Percentiles rank a stretch among this genome's conserved stretches.
These are phyloP conservation scores for Eutrema yunnanense DNA, from an alignment of 345 rosid genomes.

Conservation along the genomic window DNA sequence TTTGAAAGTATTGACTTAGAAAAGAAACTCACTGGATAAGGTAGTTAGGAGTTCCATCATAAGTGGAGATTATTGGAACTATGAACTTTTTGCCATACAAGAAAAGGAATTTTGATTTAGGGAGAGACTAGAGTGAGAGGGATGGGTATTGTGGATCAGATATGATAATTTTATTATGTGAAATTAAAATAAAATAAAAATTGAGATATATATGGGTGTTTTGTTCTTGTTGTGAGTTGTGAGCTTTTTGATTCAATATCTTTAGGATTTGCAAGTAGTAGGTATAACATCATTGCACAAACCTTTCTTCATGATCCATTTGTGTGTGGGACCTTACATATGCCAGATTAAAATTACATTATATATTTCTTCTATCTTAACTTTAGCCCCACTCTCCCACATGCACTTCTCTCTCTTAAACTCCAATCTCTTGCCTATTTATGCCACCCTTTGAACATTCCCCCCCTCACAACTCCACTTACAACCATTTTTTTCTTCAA, in stretches of 20 bases:
- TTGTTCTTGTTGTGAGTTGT: conserved; percentile 20
- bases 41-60: conserved; percentile 17
- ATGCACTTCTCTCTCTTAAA: conserved; percentile 20
- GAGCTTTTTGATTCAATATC: conserved; percentile 14
- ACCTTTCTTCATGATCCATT: conserved; percentile 25
- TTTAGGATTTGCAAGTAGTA: conserved; percentile 19
- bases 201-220: conserved; percentile 20
- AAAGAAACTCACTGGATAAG: conserved; percentile 20
- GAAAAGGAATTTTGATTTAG: not conserved
- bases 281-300: conserved; percentile 24
- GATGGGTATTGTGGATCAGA: conserved; percentile 24
- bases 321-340: conserved; percentile 25
- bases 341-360: conserved; percentile 29
- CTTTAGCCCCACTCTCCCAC: conserved; percentile 33
- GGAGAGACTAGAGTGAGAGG: conserved; percentile 11
- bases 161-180: not conserved
- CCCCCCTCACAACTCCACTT: conserved; percentile 23
- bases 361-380: conserved; percentile 1
- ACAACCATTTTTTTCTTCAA: not conserved
- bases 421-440: conserved; percentile 20
- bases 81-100: conserved; percentile 19
- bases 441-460: conserved; percentile 27
- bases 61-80: conserved; percentile 15
- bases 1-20: not conserved
- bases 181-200: not conserved